A percentile compares a stretch with the other conserved stretches of the same genome.
Conservation (phyloP, 78 protist genomes). For the Dictyostelium citrinum region DNA sequence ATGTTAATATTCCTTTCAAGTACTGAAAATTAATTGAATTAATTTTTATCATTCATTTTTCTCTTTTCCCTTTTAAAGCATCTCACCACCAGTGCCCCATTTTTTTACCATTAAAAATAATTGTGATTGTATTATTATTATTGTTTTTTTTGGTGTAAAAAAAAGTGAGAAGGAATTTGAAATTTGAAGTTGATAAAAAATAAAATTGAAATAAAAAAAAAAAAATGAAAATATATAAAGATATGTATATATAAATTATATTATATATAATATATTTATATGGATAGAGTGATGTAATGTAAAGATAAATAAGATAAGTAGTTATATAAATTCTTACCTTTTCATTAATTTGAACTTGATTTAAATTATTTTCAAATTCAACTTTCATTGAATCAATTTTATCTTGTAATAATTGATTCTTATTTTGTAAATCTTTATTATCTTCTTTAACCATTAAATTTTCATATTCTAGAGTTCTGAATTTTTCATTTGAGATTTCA, state of each 20-base stretch:
- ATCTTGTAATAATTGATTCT: not conserved
- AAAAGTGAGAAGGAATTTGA: not conserved
- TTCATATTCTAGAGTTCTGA: conserved; percentile 31
- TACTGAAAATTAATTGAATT: not conserved
- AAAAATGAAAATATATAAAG: not conserved
- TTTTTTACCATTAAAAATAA: not conserved
- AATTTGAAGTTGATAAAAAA: not conserved
- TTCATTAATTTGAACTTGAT: conserved; percentile 23
- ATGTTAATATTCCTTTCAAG: not conserved
- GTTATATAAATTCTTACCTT: not conserved
- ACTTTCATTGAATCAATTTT: conserved; percentile 15
- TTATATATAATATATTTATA: not conserved
- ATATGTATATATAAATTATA: not conserved
- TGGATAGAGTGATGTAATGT: not conserved
- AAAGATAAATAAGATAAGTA: not conserved
- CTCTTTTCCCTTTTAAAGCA: not conserved
- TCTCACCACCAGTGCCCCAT: not conserved
- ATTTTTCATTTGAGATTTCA: conserved; percentile 29
- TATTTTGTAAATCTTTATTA: conserved; percentile 1
- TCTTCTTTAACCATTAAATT: not conserved
- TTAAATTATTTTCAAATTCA: conserved; percentile 39
- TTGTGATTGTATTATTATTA: not conserved
- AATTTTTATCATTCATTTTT: not conserved
- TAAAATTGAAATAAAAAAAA: not conserved
- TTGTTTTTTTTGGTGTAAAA: not conserved